Percentiles rank a stretch among this genome's conserved stretches.
Conservation (phyloP, 371 early-diverging fungal genomes). For the Saksenaea oblongispora region DNA sequence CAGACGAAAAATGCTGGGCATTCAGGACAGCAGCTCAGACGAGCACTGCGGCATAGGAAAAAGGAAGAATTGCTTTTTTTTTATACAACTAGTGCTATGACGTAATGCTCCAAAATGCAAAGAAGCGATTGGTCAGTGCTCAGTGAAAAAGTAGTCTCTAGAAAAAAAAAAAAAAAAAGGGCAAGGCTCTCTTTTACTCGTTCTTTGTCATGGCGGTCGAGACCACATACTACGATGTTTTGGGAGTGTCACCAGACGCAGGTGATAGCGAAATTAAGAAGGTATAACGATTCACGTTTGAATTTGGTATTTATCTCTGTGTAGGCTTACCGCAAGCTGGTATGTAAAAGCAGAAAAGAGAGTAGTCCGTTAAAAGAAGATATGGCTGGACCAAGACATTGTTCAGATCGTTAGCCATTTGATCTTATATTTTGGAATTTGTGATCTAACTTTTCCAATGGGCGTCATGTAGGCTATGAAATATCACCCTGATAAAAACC, state of each 20-base stretch:
- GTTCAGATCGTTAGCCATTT: not conserved
- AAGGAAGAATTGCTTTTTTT: too few relatives aligned
- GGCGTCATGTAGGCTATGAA: constrained; percentile 68
- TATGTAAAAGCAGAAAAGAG: constrained; percentile 11
- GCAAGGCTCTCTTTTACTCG: not conserved
- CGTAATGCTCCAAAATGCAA: too few relatives aligned
- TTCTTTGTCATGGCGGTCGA: constrained; percentile 68
- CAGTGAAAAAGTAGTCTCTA: too few relatives aligned
- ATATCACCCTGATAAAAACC: constrained; percentile 93
- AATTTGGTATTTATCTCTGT: not conserved
- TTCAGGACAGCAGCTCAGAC: too few relatives aligned
- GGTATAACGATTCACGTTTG: constrained; percentile 28
- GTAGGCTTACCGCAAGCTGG: constrained; percentile 90
- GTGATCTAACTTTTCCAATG: not conserved
- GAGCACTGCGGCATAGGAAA: too few relatives aligned
- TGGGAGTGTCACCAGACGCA: constrained; percentile 82
- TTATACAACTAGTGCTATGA: too few relatives aligned
- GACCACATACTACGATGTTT: constrained; percentile 88
- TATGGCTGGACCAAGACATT: not conserved
- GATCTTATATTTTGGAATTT: not conserved
- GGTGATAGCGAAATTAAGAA: constrained; percentile 87
- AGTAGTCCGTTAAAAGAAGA: not conserved
- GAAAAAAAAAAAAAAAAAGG: too few relatives aligned
- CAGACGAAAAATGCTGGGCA: too few relatives aligned
- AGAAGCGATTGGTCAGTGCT: too few relatives aligned